phyloP scores from a whole-genome alignment of 768 basidiomycete species.

The Auriscalpium microsporum region DNA sequence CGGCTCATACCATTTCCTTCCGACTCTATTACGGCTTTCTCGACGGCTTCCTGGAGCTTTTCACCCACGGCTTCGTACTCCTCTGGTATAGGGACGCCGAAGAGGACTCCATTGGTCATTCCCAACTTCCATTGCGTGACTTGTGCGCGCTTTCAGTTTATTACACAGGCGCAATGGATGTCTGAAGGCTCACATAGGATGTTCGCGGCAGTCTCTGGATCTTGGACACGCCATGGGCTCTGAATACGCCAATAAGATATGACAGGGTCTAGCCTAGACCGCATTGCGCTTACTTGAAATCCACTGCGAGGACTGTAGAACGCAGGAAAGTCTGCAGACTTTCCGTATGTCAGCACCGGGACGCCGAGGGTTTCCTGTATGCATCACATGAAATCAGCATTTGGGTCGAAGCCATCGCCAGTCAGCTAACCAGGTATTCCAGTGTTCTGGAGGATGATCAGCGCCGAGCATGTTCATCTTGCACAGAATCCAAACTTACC shows the following conservation, averaged over 20 bases:
- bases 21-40: slow-evolving; percentile 79
- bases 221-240: slow-evolving; percentile 72
- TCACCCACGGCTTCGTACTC: slow-evolving; percentile 60
- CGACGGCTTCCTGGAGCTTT: slow-evolving; percentile 66
- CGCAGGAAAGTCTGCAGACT: slow-evolving; percentile 81
- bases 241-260: slow-evolving; percentile 21
- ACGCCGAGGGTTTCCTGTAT: slow-evolving; percentile 92
- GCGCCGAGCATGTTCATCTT: neutral
- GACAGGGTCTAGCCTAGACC: neutral
- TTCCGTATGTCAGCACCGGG: slow-evolving; percentile 74
- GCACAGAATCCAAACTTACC: slow-evolving; percentile 28
- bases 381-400: neutral
- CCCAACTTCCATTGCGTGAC: slow-evolving; percentile 65
- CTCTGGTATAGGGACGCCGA: slow-evolving; percentile 87
- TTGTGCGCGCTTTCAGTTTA: slow-evolving; percentile 22
- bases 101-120: slow-evolving; percentile 67
- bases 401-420: neutral
- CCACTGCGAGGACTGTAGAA: slow-evolving; percentile 87
- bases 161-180: neutral
- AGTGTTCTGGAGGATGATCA: slow-evolving; percentile 44
- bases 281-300: slow-evolving; percentile 43
- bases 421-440: slow-evolving; percentile 57
- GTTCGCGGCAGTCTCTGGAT: slow-evolving; percentile 59
- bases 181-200: slow-evolving; percentile 51
- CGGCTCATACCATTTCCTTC: slow-evolving; percentile 71